Percentiles rank a stretch among this genome's conserved stretches.
These are phyloP conservation scores for Trichoderma erinaceum DNA, from an alignment of 495 filamentous ascomycete species.

Conservation along the genomic window DNA sequence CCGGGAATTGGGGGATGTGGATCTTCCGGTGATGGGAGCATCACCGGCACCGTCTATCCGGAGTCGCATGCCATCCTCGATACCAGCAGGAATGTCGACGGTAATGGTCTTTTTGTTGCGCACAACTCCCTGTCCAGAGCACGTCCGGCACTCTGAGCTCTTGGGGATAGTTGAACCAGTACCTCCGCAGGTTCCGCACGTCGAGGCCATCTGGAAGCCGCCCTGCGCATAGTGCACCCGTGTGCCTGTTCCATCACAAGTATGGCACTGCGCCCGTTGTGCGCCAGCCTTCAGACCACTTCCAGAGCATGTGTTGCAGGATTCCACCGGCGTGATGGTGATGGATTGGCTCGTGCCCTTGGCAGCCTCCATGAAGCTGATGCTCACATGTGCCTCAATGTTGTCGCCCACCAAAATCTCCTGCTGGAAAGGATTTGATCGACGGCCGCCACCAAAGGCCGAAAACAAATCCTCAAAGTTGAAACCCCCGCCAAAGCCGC, in stretches of 20 bases:
- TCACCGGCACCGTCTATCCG: conserved; percentile 79
- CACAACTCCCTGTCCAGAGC: conserved; percentile 70
- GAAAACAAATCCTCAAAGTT: conserved; percentile 94
- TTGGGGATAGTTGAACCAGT: conserved; percentile 63
- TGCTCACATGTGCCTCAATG: conserved; percentile 86
- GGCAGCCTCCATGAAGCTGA: conserved; percentile 94
- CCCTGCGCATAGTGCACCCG: conserved; percentile 82
- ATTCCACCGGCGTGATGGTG: conserved; percentile 63
- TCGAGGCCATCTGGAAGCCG: conserved; percentile 91
- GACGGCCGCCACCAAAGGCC: conserved; percentile 65
- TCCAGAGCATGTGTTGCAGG: conserved; percentile 76
- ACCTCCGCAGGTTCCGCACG: conserved; percentile 75
- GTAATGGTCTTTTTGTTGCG: conserved; percentile 71
- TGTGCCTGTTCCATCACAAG: conserved; percentile 80
- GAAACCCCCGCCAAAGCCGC: conserved; percentile 68
- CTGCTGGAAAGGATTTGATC: conserved; percentile 59
- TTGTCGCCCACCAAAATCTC: conserved; percentile 79
- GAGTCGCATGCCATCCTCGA: conserved; percentile 92
- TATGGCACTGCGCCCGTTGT: conserved; percentile 62
- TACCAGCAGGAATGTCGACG: conserved; percentile 86
- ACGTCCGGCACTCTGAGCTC: conserved; percentile 72
- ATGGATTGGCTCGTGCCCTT: conserved; percentile 80
- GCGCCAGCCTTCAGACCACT: conserved; percentile 78
- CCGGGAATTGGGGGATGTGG: conserved; percentile 49
- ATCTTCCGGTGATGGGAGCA: conserved; percentile 64